Percentiles rank a stretch among this genome's conserved stretches.
Conservation (phyloP, 768 basidiomycete genomes). For the Tulasnella sp. region DNA sequence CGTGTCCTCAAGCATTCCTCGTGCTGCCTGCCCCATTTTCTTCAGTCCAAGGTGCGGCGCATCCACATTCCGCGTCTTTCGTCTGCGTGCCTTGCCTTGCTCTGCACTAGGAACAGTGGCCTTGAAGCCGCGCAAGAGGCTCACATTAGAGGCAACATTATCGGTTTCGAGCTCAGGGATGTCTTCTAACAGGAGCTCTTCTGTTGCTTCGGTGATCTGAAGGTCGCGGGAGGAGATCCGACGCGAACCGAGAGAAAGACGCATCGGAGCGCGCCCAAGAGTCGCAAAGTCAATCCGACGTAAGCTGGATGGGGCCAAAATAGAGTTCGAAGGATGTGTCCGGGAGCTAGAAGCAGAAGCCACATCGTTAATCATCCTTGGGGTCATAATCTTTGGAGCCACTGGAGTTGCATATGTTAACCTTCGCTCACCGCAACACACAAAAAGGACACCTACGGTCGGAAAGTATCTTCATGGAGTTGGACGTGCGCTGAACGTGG, state of each 20-base stretch:
- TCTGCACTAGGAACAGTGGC: constrained; percentile 90
- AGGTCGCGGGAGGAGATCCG: constrained; percentile 74
- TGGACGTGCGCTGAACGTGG: constrained; percentile 40
- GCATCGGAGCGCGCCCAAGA: constrained; percentile 64
- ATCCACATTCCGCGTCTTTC: constrained; percentile 71
- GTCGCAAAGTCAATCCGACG: constrained; percentile 52
- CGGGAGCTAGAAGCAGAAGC: constrained; percentile 53
- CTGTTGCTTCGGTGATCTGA: constrained; percentile 69
- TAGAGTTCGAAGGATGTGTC: constrained; percentile 22
- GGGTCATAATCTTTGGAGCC: constrained; percentile 84
- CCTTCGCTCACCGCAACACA: constrained; percentile 9
- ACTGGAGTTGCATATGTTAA: too few relatives aligned
- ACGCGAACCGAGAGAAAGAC: constrained; percentile 49
- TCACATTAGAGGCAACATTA: constrained; percentile 58
- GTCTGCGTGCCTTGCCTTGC: constrained; percentile 56
- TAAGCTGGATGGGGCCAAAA: constrained; percentile 24
- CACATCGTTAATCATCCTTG: constrained; percentile 55
- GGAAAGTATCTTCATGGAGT: constrained; percentile 60
- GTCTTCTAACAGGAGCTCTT: constrained; percentile 56
- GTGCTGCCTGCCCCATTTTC: constrained; percentile 62
- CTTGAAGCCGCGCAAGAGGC: constrained; percentile 80
- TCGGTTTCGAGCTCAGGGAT: constrained; percentile 53
- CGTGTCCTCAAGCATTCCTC: constrained; percentile 48
- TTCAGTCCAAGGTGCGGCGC: constrained; percentile 64
- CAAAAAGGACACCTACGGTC: constrained; percentile 42